Conservation (phyloP, 2,329 filamentous ascomycete species). For the Colletotrichum viniferum region DNA sequence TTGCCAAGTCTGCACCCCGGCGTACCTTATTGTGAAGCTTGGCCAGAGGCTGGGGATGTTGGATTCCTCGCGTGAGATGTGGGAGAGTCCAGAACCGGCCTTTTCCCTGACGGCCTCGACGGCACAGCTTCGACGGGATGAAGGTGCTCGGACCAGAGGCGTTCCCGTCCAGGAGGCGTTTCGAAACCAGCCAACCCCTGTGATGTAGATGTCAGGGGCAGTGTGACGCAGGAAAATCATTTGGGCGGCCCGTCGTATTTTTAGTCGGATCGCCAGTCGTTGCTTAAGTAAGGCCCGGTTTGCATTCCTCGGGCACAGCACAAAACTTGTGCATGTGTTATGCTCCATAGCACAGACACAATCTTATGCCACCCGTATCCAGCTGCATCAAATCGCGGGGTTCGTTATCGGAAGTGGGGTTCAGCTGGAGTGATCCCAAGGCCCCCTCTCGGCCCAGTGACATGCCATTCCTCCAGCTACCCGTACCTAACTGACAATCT, state of each 20-base stretch:
- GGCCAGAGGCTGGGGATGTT: neutral
- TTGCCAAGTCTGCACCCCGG: conserved; percentile 19
- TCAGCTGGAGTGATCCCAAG: neutral
- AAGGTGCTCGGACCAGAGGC: conserved; percentile 15
- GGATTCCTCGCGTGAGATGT: neutral
- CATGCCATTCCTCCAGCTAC: neutral
- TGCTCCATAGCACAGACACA: neutral
- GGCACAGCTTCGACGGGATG: neutral
- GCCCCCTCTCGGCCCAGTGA: neutral
- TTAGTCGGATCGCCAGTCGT: neutral
- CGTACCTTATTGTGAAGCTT: conserved; percentile 20
- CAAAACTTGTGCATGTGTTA: neutral
- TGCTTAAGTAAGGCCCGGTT: neutral
- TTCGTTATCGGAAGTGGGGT: conserved; percentile 17
- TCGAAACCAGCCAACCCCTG: conserved; percentile 18
- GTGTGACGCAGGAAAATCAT: conserved; percentile 1
- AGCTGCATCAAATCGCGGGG: conserved; percentile 13
- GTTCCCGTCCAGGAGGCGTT: conserved; percentile 15
- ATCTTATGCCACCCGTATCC: neutral
- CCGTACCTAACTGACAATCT: neutral
- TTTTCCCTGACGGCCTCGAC: neutral
- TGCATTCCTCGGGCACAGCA: neutral
- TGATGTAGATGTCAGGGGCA: neutral
- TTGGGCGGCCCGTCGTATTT: conserved; percentile 1
- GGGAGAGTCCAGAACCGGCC: neutral